Conservation (phyloP, 768 basidiomycete species). For the Kwoniella sp. region DNA sequence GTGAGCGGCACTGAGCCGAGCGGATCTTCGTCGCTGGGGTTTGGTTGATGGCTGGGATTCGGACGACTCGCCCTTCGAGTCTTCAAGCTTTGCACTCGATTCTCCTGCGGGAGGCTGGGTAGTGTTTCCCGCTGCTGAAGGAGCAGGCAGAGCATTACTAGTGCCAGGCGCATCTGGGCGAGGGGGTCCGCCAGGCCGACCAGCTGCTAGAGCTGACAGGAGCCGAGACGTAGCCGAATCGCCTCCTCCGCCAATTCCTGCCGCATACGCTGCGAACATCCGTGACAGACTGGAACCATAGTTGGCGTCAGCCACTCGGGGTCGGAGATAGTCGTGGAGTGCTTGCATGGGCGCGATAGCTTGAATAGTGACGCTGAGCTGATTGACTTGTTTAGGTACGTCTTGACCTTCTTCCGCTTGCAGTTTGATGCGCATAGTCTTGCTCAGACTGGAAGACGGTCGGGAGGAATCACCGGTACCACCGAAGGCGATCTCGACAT, state of each 20-base stretch:
- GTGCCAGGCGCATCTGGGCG: constrained; percentile 8
- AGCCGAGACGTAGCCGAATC: constrained; percentile 37
- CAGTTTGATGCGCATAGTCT: constrained; percentile 84
- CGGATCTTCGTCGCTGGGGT: constrained; percentile 69
- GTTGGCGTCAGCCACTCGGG: constrained; percentile 56
- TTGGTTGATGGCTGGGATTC: constrained; percentile 3
- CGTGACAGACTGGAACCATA: constrained; percentile 66
- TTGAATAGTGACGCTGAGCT: constrained; percentile 95
- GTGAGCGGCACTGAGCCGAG: constrained; percentile 73
- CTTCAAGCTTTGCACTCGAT: background rate
- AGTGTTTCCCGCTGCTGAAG: constrained; percentile 28
- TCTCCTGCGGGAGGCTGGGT: constrained; percentile 2
- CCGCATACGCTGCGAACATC: constrained; percentile 85
- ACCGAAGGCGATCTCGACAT: constrained; percentile 85
- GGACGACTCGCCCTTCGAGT: constrained; percentile 8
- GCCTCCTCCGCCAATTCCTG: constrained; percentile 66
- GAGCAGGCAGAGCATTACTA: constrained; percentile 49
- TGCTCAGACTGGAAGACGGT: constrained; percentile 84
- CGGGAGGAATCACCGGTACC: constrained; percentile 60
- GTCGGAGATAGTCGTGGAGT: constrained; percentile 91
- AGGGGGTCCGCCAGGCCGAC: constrained; percentile 8
- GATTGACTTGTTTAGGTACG: constrained; percentile 73
- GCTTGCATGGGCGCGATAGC: constrained; percentile 98
- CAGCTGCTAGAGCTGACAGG: constrained; percentile 41
- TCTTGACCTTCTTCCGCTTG: constrained; percentile 88